A percentile compares a stretch with the other conserved stretches of the same genome.
These are phyloP conservation scores for Eucalyptus erythrocorys DNA, from an alignment of 345 rosid genomes.

Conservation along the genomic window DNA sequence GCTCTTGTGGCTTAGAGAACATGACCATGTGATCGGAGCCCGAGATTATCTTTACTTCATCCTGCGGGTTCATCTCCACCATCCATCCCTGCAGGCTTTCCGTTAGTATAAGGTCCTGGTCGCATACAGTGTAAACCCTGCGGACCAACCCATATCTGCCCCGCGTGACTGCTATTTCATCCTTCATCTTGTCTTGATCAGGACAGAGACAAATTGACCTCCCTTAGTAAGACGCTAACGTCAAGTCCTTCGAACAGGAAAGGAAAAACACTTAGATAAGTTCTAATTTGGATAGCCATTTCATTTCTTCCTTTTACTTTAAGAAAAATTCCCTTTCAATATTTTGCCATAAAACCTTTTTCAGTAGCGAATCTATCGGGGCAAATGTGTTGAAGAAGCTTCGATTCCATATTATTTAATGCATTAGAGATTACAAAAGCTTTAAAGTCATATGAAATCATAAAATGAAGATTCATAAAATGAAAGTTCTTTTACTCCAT, in stretches of 20 bases:
- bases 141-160: slow-evolving; percentile 1
- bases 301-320: no score
- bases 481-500: no score
- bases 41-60: slow-evolving; percentile 6
- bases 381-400: no score
- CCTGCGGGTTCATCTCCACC: slow-evolving; percentile 8
- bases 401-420: no score
- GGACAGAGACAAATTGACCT: background rate
- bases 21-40: slow-evolving; percentile 39
- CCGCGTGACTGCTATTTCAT: background rate
- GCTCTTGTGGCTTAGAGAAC: slow-evolving; percentile 17
- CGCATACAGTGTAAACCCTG: slow-evolving; percentile 11
- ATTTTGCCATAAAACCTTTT: no score
- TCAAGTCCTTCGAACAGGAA: slow-evolving; percentile 8
- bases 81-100: slow-evolving; percentile 14
- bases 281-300: background rate
- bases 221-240: slow-evolving; percentile 1
- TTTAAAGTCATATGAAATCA: no score
- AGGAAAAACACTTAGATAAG: background rate
- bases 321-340: no score
- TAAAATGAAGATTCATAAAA: no score
- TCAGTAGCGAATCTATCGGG: no score
- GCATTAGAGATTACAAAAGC: no score
- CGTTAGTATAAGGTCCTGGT: background rate
- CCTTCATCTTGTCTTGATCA: background rate